phyloP scores from a whole-genome alignment of 2,329 filamentous ascomycete genomes.

The Xylariaceae sp. region DNA sequence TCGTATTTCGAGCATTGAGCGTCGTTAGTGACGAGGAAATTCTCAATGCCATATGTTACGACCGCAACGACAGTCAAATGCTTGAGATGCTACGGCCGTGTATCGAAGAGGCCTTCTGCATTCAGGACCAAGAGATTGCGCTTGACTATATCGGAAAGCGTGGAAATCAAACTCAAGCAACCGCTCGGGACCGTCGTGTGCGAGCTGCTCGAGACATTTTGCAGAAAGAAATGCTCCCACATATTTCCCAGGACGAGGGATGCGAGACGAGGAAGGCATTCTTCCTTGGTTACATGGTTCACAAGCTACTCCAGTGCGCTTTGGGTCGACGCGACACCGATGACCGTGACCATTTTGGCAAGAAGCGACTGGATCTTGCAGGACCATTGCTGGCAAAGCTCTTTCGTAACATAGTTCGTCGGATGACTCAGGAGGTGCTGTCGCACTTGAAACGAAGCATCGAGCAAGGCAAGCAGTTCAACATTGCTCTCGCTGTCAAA shows the following conservation, averaged over 20 bases:
- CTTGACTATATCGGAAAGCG: conserved; percentile 94
- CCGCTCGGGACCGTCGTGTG: conserved; percentile 80
- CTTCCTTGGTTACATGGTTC: conserved; percentile 98
- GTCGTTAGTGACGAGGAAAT: conserved; percentile 98
- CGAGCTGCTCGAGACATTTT: conserved; percentile 90
- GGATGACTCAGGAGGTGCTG: conserved; percentile 85
- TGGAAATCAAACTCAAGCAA: conserved; percentile 64
- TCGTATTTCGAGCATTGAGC: conserved; percentile 92
- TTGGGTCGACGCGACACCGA: conserved; percentile 90
- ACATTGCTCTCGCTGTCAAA: conserved; percentile 85
- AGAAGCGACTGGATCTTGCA: conserved; percentile 94
- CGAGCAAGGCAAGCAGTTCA: conserved; percentile 83
- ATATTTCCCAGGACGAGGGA: conserved; percentile 92
- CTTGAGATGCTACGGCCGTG: conserved; percentile 95
- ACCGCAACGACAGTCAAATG: conserved; percentile 93
- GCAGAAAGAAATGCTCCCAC: conserved; percentile 92
- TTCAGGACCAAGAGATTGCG: conserved; percentile 91
- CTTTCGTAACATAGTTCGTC: conserved; percentile 86
- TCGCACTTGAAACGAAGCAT: conserved; percentile 89
- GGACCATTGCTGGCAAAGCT: conserved; percentile 93
- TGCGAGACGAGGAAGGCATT: conserved; percentile 96
- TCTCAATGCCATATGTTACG: conserved; percentile 94
- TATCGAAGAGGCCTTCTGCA: conserved; percentile 93
- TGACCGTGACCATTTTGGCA: conserved; percentile 97
- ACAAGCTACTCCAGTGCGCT: conserved; percentile 88